Evolutionary conservation across 352 stramenopile genomes (phyloP).

Genomic region (Detonula confervacea): DNA sequence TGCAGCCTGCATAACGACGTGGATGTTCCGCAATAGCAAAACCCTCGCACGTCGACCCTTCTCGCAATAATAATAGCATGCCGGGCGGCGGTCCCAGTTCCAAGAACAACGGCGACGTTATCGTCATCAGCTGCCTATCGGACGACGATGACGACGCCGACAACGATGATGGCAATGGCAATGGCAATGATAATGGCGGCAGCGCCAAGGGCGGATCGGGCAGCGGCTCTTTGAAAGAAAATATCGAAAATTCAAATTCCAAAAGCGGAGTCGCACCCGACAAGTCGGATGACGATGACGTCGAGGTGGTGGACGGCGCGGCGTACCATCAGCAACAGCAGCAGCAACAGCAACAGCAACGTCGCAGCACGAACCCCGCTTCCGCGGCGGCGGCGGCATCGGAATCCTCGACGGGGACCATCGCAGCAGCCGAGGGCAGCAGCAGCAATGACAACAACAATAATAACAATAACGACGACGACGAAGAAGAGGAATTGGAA

Average conservation of each 20-base stretch:
- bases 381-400: too few relatives aligned
- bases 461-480: not conserved
- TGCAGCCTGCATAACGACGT: too few relatives aligned
- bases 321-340: not conserved
- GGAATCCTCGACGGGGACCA: too few relatives aligned
- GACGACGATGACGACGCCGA: conserved; percentile 18
- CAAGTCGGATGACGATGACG: conserved; percentile 19
- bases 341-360: not conserved
- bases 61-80: too few relatives aligned
- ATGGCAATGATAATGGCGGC: not conserved
- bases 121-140: conserved; percentile 23
- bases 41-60: too few relatives aligned
- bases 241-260: not conserved
- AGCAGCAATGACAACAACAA: not conserved
- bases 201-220: too few relatives aligned
- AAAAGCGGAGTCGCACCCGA: not conserved
- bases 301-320: conserved; percentile 31
- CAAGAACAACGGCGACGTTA: too few relatives aligned
- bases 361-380: too few relatives aligned
- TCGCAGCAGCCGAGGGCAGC: too few relatives aligned
- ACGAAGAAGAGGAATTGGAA: conserved; percentile 45
- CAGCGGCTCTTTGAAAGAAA: not conserved
- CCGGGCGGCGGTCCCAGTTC: too few relatives aligned
- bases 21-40: too few relatives aligned
- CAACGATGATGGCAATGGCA: not conserved